Base-by-base conservation (phyloP, 139 green algal genomes). In the Protoeuglena noctilucae region DNA sequence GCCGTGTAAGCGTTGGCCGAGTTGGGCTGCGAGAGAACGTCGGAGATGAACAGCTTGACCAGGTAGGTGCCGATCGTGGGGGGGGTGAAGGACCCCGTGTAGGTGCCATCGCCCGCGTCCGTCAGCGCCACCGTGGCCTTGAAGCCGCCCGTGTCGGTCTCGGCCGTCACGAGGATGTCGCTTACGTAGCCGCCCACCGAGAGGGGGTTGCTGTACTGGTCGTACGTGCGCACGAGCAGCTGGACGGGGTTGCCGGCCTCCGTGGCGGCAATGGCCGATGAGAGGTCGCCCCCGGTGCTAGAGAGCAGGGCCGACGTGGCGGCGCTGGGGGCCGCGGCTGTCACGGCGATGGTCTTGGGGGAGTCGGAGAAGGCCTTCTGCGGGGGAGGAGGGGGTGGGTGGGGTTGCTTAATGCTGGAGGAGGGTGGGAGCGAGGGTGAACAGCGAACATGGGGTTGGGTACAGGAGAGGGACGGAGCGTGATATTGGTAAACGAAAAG, bases 181-280 rank as follows among this genome's bases (percentile, higher is more conserved):
- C 28, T 48, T 9, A 17, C 12, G 9, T 57, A 28, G 3, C 51
- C 51, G 19, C 51, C 51, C 7, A 3, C 26, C 22, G 22, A 26
- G 4, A 46, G 46, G 28, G 22, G 46, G 51, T 57, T 57, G 51
- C 47, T 57, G 51, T 48, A 57, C 22, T 31, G 28, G 18, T 57
- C 51, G 26, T 48, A 57, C 9, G 51, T 29, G 24, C 24, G 30
- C 28, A 57, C 28, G 7, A 47, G 16, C 28, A 57, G 16, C n/a
- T 25, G 22, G 24, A 57, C 22, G 14, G 43, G 43, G 4, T 18
- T 28, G 43, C 25, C 43, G 18, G 43, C 6, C 43, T 7, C 14
- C 43, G n/a, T n/a, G n/a, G n/a, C n/a, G n/a, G n/a, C n/a, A n/a
- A n/a, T n/a, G n/a, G n/a, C n/a, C n/a, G n/a, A n/a, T n/a, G n/a